Base-by-base conservation (phyloP, 1,284 basidiomycete genomes). In the Cryptococcus hybrid region DNA sequence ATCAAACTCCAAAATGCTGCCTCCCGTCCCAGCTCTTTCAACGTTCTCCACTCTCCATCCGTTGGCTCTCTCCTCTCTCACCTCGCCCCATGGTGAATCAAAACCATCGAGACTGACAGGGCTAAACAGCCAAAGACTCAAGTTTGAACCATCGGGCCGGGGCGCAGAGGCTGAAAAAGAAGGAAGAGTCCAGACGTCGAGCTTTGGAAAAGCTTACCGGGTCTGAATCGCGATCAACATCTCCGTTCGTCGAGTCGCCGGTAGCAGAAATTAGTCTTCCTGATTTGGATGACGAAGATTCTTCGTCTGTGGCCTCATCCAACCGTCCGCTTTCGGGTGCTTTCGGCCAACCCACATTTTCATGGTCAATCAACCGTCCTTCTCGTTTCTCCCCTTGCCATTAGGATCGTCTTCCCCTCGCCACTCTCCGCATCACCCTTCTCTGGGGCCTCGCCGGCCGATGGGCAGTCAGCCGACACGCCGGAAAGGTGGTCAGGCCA, bases 181-280 rank as follows among this genome's bases (percentile, higher is more conserved):
- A 18, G 18, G 69, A 72, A 35, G 74, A 75, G 55, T 74, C 65
- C 2, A 61, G 75, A 5, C 64, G 70, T 1, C 69, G 67, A 36
- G 73, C 75, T 8, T 62, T 77, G 24, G 73, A 75, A 49, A 72
- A 73, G 57, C 69, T 77, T 30, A 75, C 67, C 2, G 75, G 73
- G 12, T 59, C 54, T 3, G 30, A 30, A 34, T 7, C 38, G 15
- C n/a, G 7, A 35, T 53, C 60, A 12, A 44, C 52, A 51, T 43
- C 55, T 9, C 37, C 57, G 13, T 34, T 39, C 24, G 50, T 58
- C 6, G 62, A 59, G 42, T 51, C 51, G 8, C 38, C 47, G 35
- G 42, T 56, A 5, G 48, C 60, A 9, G 71, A 70, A 36, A 74
- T 76, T 47, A 58, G 66, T 8, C 60, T 76, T 1, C 75, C 75